Base-by-base conservation (phyloP, 2,329 filamentous ascomycete genomes). In the Pestalotiopsis sp. region DNA sequence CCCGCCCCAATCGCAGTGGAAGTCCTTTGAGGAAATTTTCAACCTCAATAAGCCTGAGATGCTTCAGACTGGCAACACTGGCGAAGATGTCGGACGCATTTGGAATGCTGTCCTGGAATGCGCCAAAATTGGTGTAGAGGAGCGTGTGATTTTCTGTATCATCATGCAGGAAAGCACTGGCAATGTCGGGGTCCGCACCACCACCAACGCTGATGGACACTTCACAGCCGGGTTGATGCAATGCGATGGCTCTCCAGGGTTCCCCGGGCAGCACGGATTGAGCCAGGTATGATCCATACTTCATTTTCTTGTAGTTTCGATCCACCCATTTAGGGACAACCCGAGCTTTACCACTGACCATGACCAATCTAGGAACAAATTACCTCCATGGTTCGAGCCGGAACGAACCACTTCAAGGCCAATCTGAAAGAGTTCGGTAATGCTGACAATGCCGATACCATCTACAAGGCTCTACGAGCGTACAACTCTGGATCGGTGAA, bases 121-220 rank as follows among this genome's bases (percentile, higher is more conserved):
- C 56, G 76, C 76, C 66, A 75, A 76, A 70, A 69, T 77, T 38
- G 77, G 78, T 49, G 78, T 82, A 62, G 80, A 75, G 17, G 74
- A 74, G 70, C 73, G 79, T n/a, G 76, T 82, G 59, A 79, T 82
- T 70, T 75, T 82, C 63, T 75, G 73, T 64, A 80, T 82, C 70
- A 81, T 82, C 70, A 82, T 82, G 79, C 79, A 82, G 73, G 64
- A 82, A 74, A 80, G 76, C 70, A 76, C 75, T 65, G 81, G 80
- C 38, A 76, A 81, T 68, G 80, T 82, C 36, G 79, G 78, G 13
- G 80, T 80, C 14, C 59, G 41, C 3, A 81, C 79, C 20, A 80
- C 80, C 41, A 70, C n/a, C 59, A 77, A 80, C 72, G 68, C 66
- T 20, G 79, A 82, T 66, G 74, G 75, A 17, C 76, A 77, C 66